Base-by-base conservation (phyloP, 257 asterid genomes). In the Lycium ferocissimum region DNA sequence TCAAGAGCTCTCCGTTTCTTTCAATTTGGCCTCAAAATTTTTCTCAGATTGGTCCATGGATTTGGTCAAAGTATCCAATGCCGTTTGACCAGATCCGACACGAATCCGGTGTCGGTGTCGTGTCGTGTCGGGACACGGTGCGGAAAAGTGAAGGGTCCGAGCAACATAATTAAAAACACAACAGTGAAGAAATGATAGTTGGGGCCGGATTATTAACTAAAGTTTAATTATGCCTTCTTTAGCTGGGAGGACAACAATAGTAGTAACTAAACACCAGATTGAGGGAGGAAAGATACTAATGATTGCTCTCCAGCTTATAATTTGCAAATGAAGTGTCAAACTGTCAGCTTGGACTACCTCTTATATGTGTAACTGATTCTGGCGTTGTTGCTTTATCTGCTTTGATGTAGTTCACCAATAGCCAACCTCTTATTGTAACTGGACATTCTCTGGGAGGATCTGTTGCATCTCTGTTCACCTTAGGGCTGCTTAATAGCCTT, bases 361-460 rank as follows among this genome's bases (percentile, higher is more conserved):
- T 53, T 43, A 85, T 47, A 26, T 14, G 58, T 83, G 59, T 22
- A 72, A 26, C 59, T 87, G 49, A 57, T 70, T 53, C 20, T 35
- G 53, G 63, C 38, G 17, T 17, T 59, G 7, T 54, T 38, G 12
- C 9, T 35, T 17, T 59, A 40, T 18, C 8, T 81, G 22, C 84
- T 81, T 78, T 7, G n/a, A 61, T 85, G 85, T 76, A 87, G 88
- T 53, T 65, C 81, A 75, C 75, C 57, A 78, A 38, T 38, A 49
- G 53, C 85, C 83, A 72, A 57, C 85, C 85, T 10, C 79, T 87
- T 26, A 87, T 87, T 38, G 66, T 87, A 49, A 87, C 90, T 15
- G 88, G 90, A 53, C 86, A 85, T 80, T 79, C 81, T 56, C 47
- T 87, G 58, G 90, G 88, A 35, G 90, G 90, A 83, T 85, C 90